Conservation (phyloP, 495 filamentous ascomycete species). For the Pyronema domesticum region DNA sequence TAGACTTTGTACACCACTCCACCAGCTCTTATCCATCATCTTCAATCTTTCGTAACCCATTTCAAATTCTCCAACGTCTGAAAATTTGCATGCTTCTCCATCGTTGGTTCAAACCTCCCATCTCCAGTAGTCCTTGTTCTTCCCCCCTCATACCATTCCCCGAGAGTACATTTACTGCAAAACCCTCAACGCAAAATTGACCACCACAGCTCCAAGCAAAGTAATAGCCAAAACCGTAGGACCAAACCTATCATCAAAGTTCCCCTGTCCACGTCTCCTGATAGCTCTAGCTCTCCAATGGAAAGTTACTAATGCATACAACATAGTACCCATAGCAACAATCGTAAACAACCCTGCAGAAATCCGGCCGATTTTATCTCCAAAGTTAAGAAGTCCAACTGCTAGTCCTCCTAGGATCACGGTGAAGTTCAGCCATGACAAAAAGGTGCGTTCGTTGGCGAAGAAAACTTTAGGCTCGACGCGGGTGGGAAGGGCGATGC, state of each 20-base stretch:
- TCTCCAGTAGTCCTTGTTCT: not conserved
- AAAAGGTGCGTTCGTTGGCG: constrained; percentile 96
- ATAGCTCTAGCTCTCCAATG: constrained; percentile 96
- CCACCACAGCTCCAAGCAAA: constrained; percentile 65
- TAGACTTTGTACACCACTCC: too few species aligned
- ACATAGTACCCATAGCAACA: constrained; percentile 87
- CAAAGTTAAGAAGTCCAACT: constrained; percentile 93
- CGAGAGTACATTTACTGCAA: constrained; percentile 29
- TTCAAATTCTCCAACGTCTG: too few species aligned
- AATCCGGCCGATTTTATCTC: constrained; percentile 80
- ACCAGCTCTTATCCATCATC: too few species aligned
- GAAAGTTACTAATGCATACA: constrained; percentile 86
- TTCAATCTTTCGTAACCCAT: too few species aligned
- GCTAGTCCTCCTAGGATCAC: constrained; percentile 92
- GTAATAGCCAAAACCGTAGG: constrained; percentile 77
- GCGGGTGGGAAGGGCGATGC: constrained; percentile 91
- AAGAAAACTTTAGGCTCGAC: constrained; percentile 98
- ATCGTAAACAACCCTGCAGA: constrained; percentile 82
- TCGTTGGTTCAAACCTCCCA: not conserved
- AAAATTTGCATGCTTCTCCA: not conserved
- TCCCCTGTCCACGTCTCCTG: constrained; percentile 71
- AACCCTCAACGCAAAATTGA: constrained; percentile 85
- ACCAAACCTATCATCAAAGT: constrained; percentile 89
- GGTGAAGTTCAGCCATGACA: constrained; percentile 96
- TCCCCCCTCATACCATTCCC: not conserved